Evolutionary conservation across 371 early-diverging fungal genomes (phyloP).

Genomic region (Mucor ambiguus): DNA sequence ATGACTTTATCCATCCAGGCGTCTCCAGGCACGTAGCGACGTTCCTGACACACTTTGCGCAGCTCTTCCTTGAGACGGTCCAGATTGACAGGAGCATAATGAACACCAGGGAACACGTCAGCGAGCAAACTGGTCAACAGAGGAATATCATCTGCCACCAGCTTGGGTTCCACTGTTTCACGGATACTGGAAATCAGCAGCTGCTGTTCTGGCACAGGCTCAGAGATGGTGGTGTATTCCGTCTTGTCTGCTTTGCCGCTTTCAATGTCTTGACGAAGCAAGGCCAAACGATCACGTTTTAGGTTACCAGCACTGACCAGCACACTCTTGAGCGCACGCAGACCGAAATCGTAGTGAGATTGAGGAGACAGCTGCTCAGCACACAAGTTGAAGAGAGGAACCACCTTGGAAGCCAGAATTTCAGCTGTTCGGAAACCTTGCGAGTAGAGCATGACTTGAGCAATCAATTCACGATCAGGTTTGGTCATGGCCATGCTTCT

Average conservation of each 20-base stretch:
- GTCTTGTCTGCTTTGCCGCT: slow-evolving; percentile 44
- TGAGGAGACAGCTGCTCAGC: slow-evolving; percentile 93
- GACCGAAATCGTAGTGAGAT: slow-evolving; percentile 99
- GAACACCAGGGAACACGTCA: slow-evolving; percentile 97
- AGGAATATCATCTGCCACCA: slow-evolving; percentile 94
- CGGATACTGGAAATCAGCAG: slow-evolving; percentile 93
- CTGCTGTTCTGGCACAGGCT: slow-evolving; percentile 83
- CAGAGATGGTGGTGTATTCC: slow-evolving; percentile 62
- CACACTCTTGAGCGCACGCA: slow-evolving; percentile 99
- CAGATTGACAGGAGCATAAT: slow-evolving; percentile 81
- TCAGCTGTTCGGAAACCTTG: slow-evolving; percentile 99
- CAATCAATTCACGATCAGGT: slow-evolving; percentile 97
- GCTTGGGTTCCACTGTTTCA: slow-evolving; percentile 96
- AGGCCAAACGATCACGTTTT: slow-evolving; percentile 85
- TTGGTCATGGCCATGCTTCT: slow-evolving; percentile 98
- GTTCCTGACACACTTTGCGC: slow-evolving; percentile 77
- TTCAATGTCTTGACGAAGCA: slow-evolving; percentile 48
- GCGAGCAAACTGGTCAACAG: slow-evolving; percentile 83
- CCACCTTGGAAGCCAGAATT: slow-evolving; percentile 91
- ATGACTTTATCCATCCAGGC: slow-evolving; percentile 96
- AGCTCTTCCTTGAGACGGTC: slow-evolving; percentile 79
- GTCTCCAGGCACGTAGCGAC: slow-evolving; percentile 74
- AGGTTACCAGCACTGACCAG: slow-evolving; percentile 96
- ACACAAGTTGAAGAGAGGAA: slow-evolving; percentile 95
- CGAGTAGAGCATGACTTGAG: slow-evolving; percentile 98